Percentiles rank a stretch among this genome's conserved stretches.
Evolutionary conservation across 257 asterid species (phyloP).

Genomic region (Solanum tacnaense): DNA sequence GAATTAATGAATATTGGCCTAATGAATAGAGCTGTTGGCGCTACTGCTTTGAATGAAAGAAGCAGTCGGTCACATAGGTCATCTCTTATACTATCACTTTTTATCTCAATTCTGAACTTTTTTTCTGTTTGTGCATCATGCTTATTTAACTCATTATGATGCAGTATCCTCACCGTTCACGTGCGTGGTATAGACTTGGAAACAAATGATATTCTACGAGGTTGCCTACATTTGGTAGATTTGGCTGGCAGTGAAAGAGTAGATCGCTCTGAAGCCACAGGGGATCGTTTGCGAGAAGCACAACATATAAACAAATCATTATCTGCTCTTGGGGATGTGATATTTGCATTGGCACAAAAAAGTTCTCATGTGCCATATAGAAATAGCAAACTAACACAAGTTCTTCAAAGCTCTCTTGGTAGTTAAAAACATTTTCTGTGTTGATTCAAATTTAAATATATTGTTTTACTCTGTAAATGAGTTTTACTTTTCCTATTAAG

Average conservation of each 20-base stretch:
- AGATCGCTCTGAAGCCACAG: conserved; percentile 85
- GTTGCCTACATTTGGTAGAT: conserved; percentile 94
- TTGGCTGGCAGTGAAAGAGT: conserved; percentile 99
- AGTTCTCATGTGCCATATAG: conserved; percentile 88
- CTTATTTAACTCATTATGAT: conserved; percentile 5
- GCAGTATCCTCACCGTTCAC: conserved; percentile 87
- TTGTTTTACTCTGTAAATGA: neutral
- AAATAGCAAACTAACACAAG: conserved; percentile 93
- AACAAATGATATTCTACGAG: conserved; percentile 62
- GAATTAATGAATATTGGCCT: conserved; percentile 80
- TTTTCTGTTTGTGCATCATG: conserved; percentile 4
- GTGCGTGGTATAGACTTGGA: conserved; percentile 87
- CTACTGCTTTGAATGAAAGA: conserved; percentile 91
- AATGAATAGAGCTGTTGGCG: conserved; percentile 83
- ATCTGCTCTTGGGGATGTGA: conserved; percentile 96
- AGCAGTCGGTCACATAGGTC: conserved; percentile 98
- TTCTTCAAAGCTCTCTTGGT: conserved; percentile 97
- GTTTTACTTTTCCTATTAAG: neutral
- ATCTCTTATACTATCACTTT: neutral
- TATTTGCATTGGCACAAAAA: conserved; percentile 87
- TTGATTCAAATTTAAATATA: neutral
- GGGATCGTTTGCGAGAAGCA: conserved; percentile 92
- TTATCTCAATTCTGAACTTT: conserved; percentile 1
- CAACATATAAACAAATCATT: conserved; percentile 91
- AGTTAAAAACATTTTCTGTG: conserved; percentile 9